Evolutionary conservation across 352 stramenopile genomes (phyloP).

Genomic region (Pythium vanterpoolii): DNA sequence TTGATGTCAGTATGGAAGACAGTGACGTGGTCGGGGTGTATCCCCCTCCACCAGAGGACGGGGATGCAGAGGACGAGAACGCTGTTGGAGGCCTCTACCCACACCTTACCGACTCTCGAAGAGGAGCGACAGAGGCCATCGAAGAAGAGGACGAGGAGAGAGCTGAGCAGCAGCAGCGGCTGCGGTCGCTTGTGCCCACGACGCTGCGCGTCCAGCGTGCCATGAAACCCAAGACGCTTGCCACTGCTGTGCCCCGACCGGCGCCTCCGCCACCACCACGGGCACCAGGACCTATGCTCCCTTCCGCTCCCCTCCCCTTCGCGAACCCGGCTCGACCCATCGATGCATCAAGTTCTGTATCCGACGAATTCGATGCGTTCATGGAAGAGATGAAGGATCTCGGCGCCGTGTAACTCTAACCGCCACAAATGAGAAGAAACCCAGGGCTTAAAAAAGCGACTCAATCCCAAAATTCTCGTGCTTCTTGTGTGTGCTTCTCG

Average conservation of each 20-base stretch:
- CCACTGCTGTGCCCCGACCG: conserved; percentile 2
- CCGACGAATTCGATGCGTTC: conserved; percentile 64
- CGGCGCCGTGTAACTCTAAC: conserved; percentile 12
- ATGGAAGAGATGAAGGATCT: conserved; percentile 63
- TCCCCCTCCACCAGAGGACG: conserved; percentile 18
- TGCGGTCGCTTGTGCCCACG: conserved; percentile 59
- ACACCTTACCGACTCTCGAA: not conserved
- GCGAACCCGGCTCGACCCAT: too few species aligned
- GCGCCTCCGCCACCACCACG: conserved; percentile 11
- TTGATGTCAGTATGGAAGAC: conserved; percentile 6
- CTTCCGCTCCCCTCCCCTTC: not conserved
- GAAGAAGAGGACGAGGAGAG: conserved; percentile 29
- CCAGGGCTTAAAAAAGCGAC: not conserved
- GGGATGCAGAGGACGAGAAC: not conserved
- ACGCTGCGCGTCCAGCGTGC: conserved; percentile 52
- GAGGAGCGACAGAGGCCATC: conserved; percentile 1
- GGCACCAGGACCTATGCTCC: not conserved
- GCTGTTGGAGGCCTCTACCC: not conserved
- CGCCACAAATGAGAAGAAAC: not conserved
- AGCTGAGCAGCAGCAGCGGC: conserved; percentile 36
- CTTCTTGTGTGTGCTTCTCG: too few species aligned
- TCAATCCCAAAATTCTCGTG: not conserved
- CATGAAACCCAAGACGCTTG: not conserved
- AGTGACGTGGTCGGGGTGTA: conserved; percentile 18
- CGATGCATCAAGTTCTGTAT: conserved; percentile 27